These are phyloP conservation scores for Tolypocladium album DNA, from an alignment of 2,329 filamentous ascomycete genomes.

Conservation along the genomic window DNA sequence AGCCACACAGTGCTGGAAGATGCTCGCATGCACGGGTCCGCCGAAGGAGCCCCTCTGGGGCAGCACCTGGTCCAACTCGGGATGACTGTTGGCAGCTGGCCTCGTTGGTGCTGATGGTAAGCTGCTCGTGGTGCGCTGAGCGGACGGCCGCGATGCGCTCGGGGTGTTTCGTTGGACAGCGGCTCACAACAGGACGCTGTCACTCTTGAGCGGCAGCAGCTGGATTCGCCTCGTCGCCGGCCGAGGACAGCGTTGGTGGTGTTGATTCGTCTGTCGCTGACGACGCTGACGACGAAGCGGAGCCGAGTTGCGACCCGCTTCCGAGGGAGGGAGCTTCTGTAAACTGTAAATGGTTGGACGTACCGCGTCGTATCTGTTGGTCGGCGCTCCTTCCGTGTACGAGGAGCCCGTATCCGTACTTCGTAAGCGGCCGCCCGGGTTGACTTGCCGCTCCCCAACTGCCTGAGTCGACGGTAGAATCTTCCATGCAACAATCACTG, in stretches of 20 bases:
- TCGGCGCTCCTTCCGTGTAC: too few species aligned
- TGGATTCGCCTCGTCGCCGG: background rate
- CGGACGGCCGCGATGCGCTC: background rate
- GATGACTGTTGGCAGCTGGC: background rate
- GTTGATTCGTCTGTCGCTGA: background rate
- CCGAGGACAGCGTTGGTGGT: background rate
- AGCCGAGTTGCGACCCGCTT: background rate
- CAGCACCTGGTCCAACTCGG: background rate
- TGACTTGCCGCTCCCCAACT: background rate
- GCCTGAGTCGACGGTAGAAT: background rate
- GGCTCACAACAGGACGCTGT: background rate
- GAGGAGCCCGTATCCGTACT: background rate
- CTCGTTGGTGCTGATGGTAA: background rate
- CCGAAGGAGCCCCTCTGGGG: conserved; percentile 1
- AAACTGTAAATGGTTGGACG: background rate
- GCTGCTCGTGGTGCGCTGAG: background rate
- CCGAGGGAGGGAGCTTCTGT: background rate
- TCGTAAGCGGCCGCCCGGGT: background rate
- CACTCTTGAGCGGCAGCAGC: background rate
- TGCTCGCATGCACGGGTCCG: conserved; percentile 2
- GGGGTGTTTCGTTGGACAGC: background rate
- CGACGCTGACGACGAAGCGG: background rate
- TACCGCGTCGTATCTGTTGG: background rate
- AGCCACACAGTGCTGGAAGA: conserved; percentile 10
- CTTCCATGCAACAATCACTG: background rate